Percentiles rank a stretch among this genome's conserved stretches.
phyloP scores from a whole-genome alignment of 805 yeast species.

The Kodamaea kaohsiungensis region DNA sequence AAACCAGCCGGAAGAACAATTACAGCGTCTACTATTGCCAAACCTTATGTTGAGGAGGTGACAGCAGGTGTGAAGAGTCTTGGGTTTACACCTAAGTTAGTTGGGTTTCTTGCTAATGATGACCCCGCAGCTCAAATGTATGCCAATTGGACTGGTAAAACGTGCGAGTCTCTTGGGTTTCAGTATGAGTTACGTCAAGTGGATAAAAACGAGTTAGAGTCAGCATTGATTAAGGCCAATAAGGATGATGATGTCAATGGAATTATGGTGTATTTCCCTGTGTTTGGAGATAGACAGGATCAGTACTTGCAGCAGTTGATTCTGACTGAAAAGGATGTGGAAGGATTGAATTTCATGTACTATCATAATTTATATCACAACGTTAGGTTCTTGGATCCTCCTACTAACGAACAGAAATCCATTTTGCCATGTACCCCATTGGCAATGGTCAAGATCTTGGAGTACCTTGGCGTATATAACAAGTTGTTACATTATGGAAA shows the following conservation, averaged over 20 bases:
- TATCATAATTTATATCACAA: slow-evolving; percentile 96
- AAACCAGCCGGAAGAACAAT: slow-evolving; percentile 74
- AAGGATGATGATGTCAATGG: slow-evolving; percentile 77
- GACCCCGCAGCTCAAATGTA: slow-evolving; percentile 97
- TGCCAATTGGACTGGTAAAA: slow-evolving; percentile 94
- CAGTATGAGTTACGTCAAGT: slow-evolving; percentile 73
- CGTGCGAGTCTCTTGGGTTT: slow-evolving; percentile 85
- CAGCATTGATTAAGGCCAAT: slow-evolving; percentile 79
- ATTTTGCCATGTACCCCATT: slow-evolving; percentile 96
- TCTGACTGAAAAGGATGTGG: slow-evolving; percentile 90
- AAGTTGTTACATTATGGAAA: slow-evolving; percentile 82
- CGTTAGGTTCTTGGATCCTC: slow-evolving; percentile 75
- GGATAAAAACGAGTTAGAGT: slow-evolving; percentile 82
- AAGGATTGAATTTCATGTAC: slow-evolving; percentile 88
- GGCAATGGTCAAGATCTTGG: slow-evolving; percentile 91
- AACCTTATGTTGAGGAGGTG: slow-evolving; percentile 75
- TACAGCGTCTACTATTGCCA: slow-evolving; percentile 85
- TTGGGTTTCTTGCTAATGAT: slow-evolving; percentile 86
- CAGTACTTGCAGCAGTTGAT: slow-evolving; percentile 94
- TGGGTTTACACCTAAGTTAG: slow-evolving; percentile 67
- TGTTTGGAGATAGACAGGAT: slow-evolving; percentile 92
- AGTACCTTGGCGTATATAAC: slow-evolving; percentile 87
- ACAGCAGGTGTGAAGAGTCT: slow-evolving; percentile 54
- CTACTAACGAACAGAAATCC: slow-evolving; percentile 67
- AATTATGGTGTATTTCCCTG: slow-evolving; percentile 97